These are phyloP conservation scores for Diaporthe ilicicola DNA, from an alignment of 2,329 filamentous ascomycete species.

Conservation along the genomic window DNA sequence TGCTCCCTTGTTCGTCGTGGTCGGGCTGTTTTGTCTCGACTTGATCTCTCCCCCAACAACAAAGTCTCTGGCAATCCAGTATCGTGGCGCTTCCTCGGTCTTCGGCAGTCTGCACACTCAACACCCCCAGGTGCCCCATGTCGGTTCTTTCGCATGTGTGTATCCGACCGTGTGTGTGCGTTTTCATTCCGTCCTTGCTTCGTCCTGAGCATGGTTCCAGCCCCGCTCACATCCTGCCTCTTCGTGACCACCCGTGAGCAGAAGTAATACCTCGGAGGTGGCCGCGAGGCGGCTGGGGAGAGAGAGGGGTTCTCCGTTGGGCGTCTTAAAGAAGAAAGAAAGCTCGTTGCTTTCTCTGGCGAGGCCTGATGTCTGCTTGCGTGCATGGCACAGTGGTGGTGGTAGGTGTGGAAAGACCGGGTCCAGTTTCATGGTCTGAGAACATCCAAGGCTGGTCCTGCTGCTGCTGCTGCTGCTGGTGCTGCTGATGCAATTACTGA, in stretches of 20 bases:
- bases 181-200: too few relatives aligned
- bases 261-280: background rate
- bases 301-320: too few relatives aligned
- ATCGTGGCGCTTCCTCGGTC: background rate
- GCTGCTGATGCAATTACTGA: background rate
- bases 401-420: too few relatives aligned
- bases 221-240: background rate
- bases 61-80: too few relatives aligned
- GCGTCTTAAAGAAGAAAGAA: too few relatives aligned
- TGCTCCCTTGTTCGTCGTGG: too few relatives aligned
- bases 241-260: background rate
- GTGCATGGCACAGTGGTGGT: background rate
- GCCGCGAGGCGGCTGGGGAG: background rate
- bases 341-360: background rate
- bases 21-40: background rate
- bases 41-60: background rate
- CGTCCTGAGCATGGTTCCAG: constrained; percentile 1
- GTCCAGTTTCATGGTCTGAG: too few relatives aligned
- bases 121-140: background rate
- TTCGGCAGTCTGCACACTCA: background rate
- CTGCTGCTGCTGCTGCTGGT: too few relatives aligned
- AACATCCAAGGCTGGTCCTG: too few relatives aligned
- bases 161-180: background rate
- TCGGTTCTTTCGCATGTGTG: constrained; percentile 7
- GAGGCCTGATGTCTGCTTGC: background rate